Evolutionary conservation across 73 alveolate species (phyloP), one percentile per base, ranked within the genome.

Genomic region (Tetrahymena thermophila): DNA sequence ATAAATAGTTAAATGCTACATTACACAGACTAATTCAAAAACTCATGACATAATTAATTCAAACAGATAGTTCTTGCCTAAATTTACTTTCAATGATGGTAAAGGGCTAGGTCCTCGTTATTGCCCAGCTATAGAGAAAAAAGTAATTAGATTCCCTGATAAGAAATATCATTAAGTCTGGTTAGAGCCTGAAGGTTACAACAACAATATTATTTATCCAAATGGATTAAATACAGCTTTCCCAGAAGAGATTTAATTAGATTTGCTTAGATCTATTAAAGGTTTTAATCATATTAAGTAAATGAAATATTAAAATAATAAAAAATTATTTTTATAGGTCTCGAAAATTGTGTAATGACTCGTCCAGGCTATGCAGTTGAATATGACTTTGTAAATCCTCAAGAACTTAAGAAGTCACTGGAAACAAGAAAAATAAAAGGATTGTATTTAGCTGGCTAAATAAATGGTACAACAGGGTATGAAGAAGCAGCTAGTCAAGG

Each of bases 401-500:
- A 95, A 38, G 97, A 57, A 11, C 94, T 97, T 31, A 43, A 93
- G 55, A 96, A 96, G 37, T 96, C 98, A 10, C 84, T 97, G 0
- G 98, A 97, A 95, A 85, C 98, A 35, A 96, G 93, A 31, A 21
- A 89, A 50, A 35, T 97, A 1, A 95, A 94, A 34, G 84, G 85
- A 0, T 94, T 97, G 7, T 97, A 35, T 95, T 44, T 97, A 43
- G 98, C 98, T 1, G 98, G 98, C 10, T 93, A 97, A 57, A 97
- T 97, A 56, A 96, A 96, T 93, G 98, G 98, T 25, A 97, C 98
- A 35, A 97, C 98, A 1, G 98, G 98, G 0, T 97, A 97, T 94
- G 98, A 97, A 89, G 98, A 97, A 71, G 98, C 98, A 16, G 98
- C 98, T 25, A 93, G 97, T 55, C 94, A 97, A 85, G 98, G 98